These are phyloP conservation scores for Nidularia sp. DNA, from an alignment of 768 basidiomycete genomes.

Conservation along the genomic window DNA sequence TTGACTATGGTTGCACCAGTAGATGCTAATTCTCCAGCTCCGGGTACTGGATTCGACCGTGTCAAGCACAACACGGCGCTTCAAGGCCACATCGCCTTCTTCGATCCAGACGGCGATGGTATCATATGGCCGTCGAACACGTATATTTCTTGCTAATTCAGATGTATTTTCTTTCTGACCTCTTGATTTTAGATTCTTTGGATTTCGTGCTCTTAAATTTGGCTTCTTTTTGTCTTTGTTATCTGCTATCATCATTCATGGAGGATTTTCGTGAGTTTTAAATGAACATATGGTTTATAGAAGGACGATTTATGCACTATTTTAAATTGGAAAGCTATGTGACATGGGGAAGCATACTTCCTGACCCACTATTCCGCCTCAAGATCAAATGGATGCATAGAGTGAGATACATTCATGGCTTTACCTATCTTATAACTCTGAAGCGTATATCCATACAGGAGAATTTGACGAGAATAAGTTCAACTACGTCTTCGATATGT, in stretches of 20 bases:
- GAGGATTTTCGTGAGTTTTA: slow-evolving; percentile 35
- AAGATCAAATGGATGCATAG: slow-evolving; percentile 33
- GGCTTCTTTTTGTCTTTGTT: slow-evolving; percentile 29
- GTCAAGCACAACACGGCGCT: slow-evolving; percentile 30
- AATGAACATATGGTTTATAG: too few species aligned
- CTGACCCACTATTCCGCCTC: slow-evolving; percentile 40
- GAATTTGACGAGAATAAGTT: slow-evolving; percentile 36
- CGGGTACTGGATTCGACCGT: slow-evolving; percentile 21
- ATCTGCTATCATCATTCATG: slow-evolving; percentile 31
- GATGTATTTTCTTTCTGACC: too few species aligned
- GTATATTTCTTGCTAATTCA: slow-evolving; percentile 16
- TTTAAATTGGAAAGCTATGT: slow-evolving; percentile 18
- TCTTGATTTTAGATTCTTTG: slow-evolving; percentile 22
- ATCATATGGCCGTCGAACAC: slow-evolving; percentile 43
- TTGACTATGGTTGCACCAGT: slow-evolving; percentile 26
- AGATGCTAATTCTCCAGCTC: slow-evolving; percentile 21
- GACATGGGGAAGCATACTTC: slow-evolving; percentile 29
- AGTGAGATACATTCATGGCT: slow-evolving; percentile 14
- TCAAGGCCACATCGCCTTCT: slow-evolving; percentile 40
- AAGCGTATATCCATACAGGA: slow-evolving; percentile 30
- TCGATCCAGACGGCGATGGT: slow-evolving; percentile 39
- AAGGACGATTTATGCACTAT: too few species aligned
- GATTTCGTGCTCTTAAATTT: slow-evolving; percentile 34
- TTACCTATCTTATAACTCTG: slow-evolving; percentile 14
- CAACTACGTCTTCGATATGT: slow-evolving; percentile 34